phyloP scores from a whole-genome alignment of 2,329 filamentous ascomycete species.

The Metarhizium rileyi region DNA sequence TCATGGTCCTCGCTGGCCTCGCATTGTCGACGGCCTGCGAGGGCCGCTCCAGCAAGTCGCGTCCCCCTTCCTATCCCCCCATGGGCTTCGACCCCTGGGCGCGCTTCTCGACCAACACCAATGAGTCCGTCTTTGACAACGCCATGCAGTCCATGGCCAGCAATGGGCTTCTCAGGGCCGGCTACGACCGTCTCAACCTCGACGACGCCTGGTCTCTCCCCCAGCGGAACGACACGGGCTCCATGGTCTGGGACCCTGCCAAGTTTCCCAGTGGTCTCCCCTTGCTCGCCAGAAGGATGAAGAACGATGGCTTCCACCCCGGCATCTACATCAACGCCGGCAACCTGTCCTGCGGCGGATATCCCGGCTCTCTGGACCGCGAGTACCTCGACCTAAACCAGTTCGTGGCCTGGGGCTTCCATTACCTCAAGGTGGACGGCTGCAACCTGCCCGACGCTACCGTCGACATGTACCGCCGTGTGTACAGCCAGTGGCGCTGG shows the following conservation, averaged over 20 bases:
- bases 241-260: conserved; percentile 29
- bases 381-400: conserved; percentile 32
- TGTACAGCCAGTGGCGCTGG: conserved; percentile 33
- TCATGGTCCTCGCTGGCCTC: not conserved
- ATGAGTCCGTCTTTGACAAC: conserved; percentile 35
- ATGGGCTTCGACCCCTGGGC: conserved; percentile 46
- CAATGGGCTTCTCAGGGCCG: conserved; percentile 27
- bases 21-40: too few species aligned
- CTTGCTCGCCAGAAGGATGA: conserved; percentile 29
- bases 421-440: conserved; percentile 31
- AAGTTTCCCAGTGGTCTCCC: conserved; percentile 33
- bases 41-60: too few species aligned
- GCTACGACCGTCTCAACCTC: conserved; percentile 28
- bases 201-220: conserved; percentile 35
- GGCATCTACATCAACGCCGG: conserved; percentile 37
- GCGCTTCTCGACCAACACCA: conserved; percentile 36
- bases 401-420: conserved; percentile 27
- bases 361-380: conserved; percentile 29
- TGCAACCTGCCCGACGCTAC: conserved; percentile 24
- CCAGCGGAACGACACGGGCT: conserved; percentile 24
- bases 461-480: conserved; percentile 15
- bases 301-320: conserved; percentile 29
- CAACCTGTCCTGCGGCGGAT: conserved; percentile 32
- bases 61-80: conserved; percentile 21
- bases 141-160: conserved; percentile 35